phyloP scores from a whole-genome alignment of 148 eudicot species.

The Salicornia ramosissima region DNA sequence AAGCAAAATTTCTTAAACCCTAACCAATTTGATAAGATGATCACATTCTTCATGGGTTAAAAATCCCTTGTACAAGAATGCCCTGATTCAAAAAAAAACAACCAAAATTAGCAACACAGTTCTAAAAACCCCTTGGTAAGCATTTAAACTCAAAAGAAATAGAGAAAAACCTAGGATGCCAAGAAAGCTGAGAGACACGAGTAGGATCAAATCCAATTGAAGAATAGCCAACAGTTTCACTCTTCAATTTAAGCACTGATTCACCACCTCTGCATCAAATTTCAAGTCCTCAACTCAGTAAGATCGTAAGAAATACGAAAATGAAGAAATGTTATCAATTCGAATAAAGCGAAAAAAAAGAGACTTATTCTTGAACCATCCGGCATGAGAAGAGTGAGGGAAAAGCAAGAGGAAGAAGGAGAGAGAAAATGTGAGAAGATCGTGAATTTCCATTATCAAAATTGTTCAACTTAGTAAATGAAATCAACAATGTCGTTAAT shows the following conservation, averaged over 20 bases:
- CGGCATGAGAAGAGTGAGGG: slow-evolving; percentile 21
- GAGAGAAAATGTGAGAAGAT: slow-evolving; percentile 17
- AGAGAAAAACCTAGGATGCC: slow-evolving; percentile 68
- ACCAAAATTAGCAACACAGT: background rate
- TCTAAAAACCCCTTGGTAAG: background rate
- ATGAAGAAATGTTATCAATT: background rate
- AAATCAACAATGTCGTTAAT: no score
- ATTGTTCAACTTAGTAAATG: no score
- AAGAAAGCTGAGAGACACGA: slow-evolving; percentile 74
- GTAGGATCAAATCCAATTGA: slow-evolving; percentile 59
- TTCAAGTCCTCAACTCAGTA: background rate
- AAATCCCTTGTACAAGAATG: slow-evolving; percentile 63
- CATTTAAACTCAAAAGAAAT: background rate
- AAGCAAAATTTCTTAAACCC: slow-evolving; percentile 11
- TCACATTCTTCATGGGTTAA: slow-evolving; percentile 80
- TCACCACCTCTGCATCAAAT: slow-evolving; percentile 7
- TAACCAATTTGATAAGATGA: slow-evolving; percentile 78
- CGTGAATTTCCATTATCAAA: background rate
- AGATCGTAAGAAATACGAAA: background rate
- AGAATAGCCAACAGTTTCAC: slow-evolving; percentile 26
- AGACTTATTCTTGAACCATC: slow-evolving; percentile 23
- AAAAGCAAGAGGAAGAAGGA: slow-evolving; percentile 14
- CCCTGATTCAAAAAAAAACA: slow-evolving; percentile 38
- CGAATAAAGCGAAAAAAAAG: background rate
- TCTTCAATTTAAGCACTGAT: slow-evolving; percentile 52